Percentiles rank a stretch among this genome's conserved stretches.
Conservation (phyloP, 176 grass and related monocot species). For the Saccharum officinarum region DNA sequence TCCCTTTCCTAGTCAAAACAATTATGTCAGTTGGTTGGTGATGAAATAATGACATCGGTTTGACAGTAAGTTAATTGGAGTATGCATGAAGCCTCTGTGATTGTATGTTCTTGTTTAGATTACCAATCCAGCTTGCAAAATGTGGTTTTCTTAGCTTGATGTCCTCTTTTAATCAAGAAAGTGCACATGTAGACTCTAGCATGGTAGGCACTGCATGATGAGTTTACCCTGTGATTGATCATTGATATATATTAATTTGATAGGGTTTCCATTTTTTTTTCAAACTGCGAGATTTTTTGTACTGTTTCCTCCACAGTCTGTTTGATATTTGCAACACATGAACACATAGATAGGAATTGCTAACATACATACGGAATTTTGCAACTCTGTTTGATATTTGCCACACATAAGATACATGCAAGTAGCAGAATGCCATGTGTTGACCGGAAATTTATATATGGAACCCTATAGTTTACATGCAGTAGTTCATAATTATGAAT, state of each 20-base stretch:
- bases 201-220: not conserved
- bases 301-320: not conserved
- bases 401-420: not conserved
- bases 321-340: too few relatives aligned
- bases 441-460: not conserved
- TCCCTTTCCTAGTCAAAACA: not conserved
- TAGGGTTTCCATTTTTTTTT: not conserved
- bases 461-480: not conserved
- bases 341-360: too few relatives aligned
- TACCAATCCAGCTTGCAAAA: not conserved
- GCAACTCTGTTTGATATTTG: not conserved
- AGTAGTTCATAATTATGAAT: too few relatives aligned
- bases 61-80: not conserved
- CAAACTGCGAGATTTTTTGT: not conserved
- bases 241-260: not conserved
- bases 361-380: not conserved
- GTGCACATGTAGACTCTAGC: not conserved
- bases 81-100: not conserved
- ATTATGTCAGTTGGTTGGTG: not conserved
- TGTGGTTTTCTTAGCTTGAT: not conserved
- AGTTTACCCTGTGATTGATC: not conserved
- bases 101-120: not conserved
- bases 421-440: not conserved
- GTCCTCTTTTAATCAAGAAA: not conserved
- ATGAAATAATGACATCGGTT: not conserved